Evolutionary conservation across 2,329 filamentous ascomycete genomes (phyloP).

Genomic region (Ophiocordyceps unilateralis): DNA sequence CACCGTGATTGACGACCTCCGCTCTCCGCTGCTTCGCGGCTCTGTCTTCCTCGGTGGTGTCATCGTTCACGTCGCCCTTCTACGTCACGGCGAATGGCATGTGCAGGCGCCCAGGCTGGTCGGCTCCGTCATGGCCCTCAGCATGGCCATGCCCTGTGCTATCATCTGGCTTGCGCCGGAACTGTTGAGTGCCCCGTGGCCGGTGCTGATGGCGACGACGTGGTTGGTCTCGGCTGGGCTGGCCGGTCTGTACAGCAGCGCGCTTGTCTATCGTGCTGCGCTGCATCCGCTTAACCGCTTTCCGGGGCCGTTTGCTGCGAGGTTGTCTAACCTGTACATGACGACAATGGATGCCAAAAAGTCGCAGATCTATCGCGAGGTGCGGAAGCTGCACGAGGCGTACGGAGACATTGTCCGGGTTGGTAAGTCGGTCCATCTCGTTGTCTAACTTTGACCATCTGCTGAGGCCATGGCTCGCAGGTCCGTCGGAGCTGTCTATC

Average conservation of each 20-base stretch:
- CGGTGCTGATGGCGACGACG: background rate
- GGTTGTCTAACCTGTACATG: constrained; percentile 9
- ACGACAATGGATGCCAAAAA: constrained; percentile 8
- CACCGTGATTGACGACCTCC: background rate
- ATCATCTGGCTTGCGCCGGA: background rate
- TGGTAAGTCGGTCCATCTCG: constrained; percentile 9
- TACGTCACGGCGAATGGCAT: constrained; percentile 12
- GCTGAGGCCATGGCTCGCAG: background rate
- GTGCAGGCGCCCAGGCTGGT: constrained; percentile 4
- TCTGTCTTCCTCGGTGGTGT: constrained; percentile 1
- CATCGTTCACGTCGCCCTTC: constrained; percentile 6
- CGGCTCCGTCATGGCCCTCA: background rate
- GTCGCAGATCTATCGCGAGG: constrained; percentile 8
- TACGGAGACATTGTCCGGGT: constrained; percentile 15
- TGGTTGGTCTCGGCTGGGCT: background rate
- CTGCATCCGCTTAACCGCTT: constrained; percentile 12
- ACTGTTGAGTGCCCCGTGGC: background rate
- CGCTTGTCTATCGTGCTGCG: constrained; percentile 5
- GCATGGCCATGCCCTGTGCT: background rate
- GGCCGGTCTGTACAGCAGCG: background rate
- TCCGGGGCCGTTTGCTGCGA: constrained; percentile 10
- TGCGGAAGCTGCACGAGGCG: constrained; percentile 10
- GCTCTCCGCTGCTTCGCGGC: background rate
- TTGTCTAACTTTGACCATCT: background rate
- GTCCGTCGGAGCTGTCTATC: background rate